phyloP scores from a whole-genome alignment of 805 yeast genomes.

The Clavispora asparagi region DNA sequence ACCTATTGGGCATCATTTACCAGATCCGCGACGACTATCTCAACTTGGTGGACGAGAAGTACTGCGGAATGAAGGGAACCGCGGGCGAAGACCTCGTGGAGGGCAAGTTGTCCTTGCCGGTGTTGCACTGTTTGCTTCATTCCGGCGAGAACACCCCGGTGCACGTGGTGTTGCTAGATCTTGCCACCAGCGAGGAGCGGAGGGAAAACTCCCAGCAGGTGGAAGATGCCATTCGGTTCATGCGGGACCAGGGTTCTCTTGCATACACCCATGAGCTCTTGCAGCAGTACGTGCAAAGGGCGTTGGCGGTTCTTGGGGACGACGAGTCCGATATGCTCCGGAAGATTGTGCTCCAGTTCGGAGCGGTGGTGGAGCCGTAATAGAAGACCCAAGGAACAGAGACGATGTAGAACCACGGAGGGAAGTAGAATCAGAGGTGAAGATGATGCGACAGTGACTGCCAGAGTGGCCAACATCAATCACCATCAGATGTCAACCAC shows the following conservation, averaged over 20 bases:
- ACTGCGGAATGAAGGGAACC: conserved; percentile 60
- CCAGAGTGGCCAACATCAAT: no score
- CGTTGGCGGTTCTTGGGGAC: conserved; percentile 2
- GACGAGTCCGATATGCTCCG: not conserved
- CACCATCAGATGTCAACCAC: no score
- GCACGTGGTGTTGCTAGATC: conserved; percentile 17
- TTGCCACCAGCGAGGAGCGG: conserved; percentile 13
- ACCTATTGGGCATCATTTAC: conserved; percentile 73
- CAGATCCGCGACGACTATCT: conserved; percentile 84
- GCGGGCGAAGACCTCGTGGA: conserved; percentile 81
- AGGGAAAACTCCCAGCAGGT: conserved; percentile 11
- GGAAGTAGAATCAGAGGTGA: no score
- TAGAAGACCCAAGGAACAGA: not conserved
- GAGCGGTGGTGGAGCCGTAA: not conserved
- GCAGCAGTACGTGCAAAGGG: conserved; percentile 16
- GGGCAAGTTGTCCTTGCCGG: conserved; percentile 85
- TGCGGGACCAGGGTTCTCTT: conserved; percentile 22
- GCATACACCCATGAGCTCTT: conserved; percentile 20
- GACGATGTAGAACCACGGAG: no score
- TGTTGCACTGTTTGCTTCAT: conserved; percentile 47
- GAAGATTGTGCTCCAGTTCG: not conserved
- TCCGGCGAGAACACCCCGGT: conserved; percentile 14
- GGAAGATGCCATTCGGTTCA: conserved; percentile 16
- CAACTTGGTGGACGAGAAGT: conserved; percentile 52
- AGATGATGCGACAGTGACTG: no score